phyloP scores from a whole-genome alignment of 106 monocot genomes.

The Dactylorhiza incarnata region DNA sequence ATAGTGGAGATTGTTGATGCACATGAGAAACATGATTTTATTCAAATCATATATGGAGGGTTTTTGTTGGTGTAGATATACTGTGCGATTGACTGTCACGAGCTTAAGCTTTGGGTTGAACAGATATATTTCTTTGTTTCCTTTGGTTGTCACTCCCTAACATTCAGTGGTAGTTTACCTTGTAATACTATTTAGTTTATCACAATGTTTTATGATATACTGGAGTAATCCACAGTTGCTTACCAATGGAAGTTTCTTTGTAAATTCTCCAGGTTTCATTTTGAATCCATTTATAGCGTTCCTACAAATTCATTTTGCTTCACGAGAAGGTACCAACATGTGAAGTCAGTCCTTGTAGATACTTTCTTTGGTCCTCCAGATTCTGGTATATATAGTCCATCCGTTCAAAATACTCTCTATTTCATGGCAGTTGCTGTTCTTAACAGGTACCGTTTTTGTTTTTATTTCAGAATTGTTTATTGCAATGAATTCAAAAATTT shows the following conservation, averaged over 20 bases:
- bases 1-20: too few species aligned
- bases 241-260: slow-evolving; percentile 1
- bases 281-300: slow-evolving; percentile 42
- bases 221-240: neutral
- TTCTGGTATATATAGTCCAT: slow-evolving; percentile 82
- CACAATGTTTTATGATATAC: neutral
- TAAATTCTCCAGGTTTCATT: slow-evolving; percentile 45
- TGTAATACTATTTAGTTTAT: neutral
- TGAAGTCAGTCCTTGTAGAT: slow-evolving; percentile 51
- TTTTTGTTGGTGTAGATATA: too few species aligned
- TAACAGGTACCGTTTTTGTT: slow-evolving; percentile 37
- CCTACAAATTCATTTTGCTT: slow-evolving; percentile 52
- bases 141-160: neutral
- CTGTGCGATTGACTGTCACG: too few species aligned
- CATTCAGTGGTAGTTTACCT: slow-evolving; percentile 1
- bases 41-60: too few species aligned
- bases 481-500: neutral
- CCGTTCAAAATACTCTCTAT: slow-evolving; percentile 87
- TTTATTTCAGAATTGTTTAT: neutral
- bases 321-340: slow-evolving; percentile 40
- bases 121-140: neutral
- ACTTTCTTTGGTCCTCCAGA: slow-evolving; percentile 71
- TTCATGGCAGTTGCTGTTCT: slow-evolving; percentile 80
- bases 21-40: too few species aligned
- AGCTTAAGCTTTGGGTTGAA: too few species aligned